phyloP scores from a whole-genome alignment of 2,329 filamentous ascomycete genomes.

The Aspergillus spinulosporus region DNA sequence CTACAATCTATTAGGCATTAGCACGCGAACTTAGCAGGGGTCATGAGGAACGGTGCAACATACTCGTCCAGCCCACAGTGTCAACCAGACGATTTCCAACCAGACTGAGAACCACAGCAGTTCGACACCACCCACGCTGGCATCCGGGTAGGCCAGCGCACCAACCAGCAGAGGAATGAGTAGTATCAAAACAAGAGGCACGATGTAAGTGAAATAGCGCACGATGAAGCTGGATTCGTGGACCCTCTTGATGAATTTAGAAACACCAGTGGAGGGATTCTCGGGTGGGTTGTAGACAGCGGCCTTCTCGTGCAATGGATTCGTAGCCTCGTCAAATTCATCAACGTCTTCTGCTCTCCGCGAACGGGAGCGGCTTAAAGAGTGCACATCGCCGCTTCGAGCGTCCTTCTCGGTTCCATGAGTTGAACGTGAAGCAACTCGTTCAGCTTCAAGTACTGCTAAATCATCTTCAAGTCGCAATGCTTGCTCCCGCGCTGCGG shows the following conservation, averaged over 20 bases:
- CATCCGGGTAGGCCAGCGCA: constrained; percentile 56
- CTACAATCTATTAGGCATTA: constrained; percentile 50
- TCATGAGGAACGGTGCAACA: constrained; percentile 18
- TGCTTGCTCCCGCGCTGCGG: constrained; percentile 60
- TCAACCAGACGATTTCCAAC: constrained; percentile 91
- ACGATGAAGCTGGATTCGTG: constrained; percentile 67
- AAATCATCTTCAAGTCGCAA: constrained; percentile 66
- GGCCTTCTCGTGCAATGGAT: constrained; percentile 67
- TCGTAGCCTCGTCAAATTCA: constrained; percentile 67
- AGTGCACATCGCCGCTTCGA: constrained; percentile 42
- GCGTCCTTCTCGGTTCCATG: constrained; percentile 33
- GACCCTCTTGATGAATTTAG: constrained; percentile 64
- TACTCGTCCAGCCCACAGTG: constrained; percentile 74
- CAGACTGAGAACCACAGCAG: constrained; percentile 93
- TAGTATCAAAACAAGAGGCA: constrained; percentile 63
- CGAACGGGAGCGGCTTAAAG: constrained; percentile 55
- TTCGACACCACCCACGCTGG: constrained; percentile 71
- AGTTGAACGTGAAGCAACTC: constrained; percentile 53
- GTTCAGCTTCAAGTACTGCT: constrained; percentile 64
- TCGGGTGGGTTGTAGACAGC: constrained; percentile 65
- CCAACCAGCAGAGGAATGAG: constrained; percentile 69
- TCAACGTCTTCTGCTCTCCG: constrained; percentile 59
- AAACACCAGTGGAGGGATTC: constrained; percentile 61
- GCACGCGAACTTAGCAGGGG: not conserved
- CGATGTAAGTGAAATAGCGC: constrained; percentile 71